phyloP scores from a whole-genome alignment of 768 basidiomycete genomes.

The Russula dissimulans region DNA sequence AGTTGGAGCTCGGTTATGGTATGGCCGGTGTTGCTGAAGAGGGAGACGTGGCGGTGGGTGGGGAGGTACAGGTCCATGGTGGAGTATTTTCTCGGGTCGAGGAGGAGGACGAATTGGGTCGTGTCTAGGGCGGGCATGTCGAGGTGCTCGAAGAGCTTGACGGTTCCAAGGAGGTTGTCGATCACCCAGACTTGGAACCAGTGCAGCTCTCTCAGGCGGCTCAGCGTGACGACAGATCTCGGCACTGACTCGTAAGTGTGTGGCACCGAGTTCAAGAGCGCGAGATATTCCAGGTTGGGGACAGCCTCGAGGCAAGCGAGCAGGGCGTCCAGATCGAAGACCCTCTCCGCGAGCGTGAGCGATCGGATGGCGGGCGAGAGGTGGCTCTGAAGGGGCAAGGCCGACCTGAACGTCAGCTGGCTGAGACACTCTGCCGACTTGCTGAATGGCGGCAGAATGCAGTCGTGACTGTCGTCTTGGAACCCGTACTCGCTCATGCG shows the following conservation, averaged over 20 bases:
- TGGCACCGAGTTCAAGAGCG: background rate
- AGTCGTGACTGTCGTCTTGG: background rate
- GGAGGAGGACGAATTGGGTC: constrained; percentile 1
- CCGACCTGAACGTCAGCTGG: background rate
- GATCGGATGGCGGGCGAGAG: constrained; percentile 5
- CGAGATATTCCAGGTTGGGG: constrained; percentile 12
- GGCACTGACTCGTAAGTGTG: background rate
- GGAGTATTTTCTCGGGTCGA: background rate
- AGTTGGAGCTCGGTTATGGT: constrained; percentile 3
- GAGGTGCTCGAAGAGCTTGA: constrained; percentile 14
- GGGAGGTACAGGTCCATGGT: background rate
- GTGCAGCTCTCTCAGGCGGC: background rate
- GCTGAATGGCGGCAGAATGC: background rate
- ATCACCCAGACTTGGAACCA: constrained; percentile 8
- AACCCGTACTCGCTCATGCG: constrained; percentile 1
- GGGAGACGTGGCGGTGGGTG: background rate
- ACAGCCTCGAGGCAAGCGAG: constrained; percentile 2
- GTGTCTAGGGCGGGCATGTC: background rate
- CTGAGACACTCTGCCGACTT: background rate
- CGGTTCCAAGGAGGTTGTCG: constrained; percentile 9
- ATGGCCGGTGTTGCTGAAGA: background rate
- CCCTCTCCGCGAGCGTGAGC: background rate
- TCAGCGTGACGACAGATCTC: background rate
- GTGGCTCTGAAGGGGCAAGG: background rate
- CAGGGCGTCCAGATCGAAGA: background rate